Evolutionary conservation across 805 yeast species (phyloP), one percentile per base, ranked within the genome.

Genomic region (Nematodospora valgi): DNA sequence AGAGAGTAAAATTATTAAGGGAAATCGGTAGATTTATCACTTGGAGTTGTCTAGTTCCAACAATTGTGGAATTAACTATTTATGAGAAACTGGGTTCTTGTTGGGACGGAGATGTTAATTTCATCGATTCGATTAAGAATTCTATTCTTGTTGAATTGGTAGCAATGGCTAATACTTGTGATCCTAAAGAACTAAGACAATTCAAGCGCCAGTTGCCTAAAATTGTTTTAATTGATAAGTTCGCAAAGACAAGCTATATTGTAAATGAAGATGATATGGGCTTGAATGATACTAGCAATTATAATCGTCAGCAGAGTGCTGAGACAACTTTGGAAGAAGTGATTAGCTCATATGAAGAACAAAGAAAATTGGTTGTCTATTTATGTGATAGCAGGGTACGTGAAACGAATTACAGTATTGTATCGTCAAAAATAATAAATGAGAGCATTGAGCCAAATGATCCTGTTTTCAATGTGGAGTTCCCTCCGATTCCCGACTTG

Each of bases 1-100:
- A 72, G 41, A 59, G 56, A 18, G 54, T 70, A 12, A 48, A 69
- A 35, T 41, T 70, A 12, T 41, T 62, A 15, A 52, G 59, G 5
- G 68, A 65, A 37, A 45, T 65, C 6, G 56, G 70, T 14, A 44
- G 47, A 25, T 51, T 58, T 33, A 44, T 61, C 4, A 39, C 51
- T 9, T 62, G 65, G 67, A 43, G 50, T 27, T 37, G 56, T 11
- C 38, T 58, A 16, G 26, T 57, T 6, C 50, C 53, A 2, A 25
- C 46, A 13, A 37, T 56, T 6, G 35, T 33, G 2, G 38, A 24
- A 9, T 21, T 56, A 2, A 47, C 48, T 29, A 34, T 59, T 10
- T 54, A 48, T 36, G 64, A 59, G 34, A 33, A 30, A 14, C 23
- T 23, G 22, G 62, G 60, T 2, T 13, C 41, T 9, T 28, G 50